Evolutionary conservation across 129 eudicot genomes (phyloP).

Genomic region (Logfia minima): DNA sequence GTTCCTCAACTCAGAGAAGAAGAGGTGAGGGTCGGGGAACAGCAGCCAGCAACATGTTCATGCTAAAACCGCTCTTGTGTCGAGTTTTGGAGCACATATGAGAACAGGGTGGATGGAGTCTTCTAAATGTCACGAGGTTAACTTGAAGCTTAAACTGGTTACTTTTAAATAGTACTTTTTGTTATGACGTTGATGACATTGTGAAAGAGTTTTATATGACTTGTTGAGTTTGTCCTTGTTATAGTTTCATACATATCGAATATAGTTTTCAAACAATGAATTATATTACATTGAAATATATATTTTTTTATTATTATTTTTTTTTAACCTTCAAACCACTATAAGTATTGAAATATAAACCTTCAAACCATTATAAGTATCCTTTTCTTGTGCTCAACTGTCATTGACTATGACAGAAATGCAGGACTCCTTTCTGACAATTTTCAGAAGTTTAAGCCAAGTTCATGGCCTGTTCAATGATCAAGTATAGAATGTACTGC

Average conservation of each 20-base stretch:
- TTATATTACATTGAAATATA: not conserved
- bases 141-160: not conserved
- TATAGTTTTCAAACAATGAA: not conserved
- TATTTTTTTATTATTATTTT: too few relatives aligned
- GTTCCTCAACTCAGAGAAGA: constrained; percentile 29
- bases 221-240: not conserved
- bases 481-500: too few relatives aligned
- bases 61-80: constrained; percentile 20
- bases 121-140: not conserved
- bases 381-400: too few relatives aligned
- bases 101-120: not conserved
- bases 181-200: not conserved
- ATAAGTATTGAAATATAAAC: too few relatives aligned
- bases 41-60: constrained; percentile 30
- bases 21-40: constrained; percentile 20
- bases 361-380: too few relatives aligned
- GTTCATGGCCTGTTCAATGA: too few relatives aligned
- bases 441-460: too few relatives aligned
- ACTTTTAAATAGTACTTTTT: not conserved
- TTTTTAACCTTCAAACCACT: too few relatives aligned
- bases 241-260: not conserved
- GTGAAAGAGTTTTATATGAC: not conserved
- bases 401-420: too few relatives aligned
- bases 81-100: not conserved
- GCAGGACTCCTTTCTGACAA: too few relatives aligned